Base-by-base conservation (phyloP, 106 monocot genomes). In the Acorus calamus region DNA sequence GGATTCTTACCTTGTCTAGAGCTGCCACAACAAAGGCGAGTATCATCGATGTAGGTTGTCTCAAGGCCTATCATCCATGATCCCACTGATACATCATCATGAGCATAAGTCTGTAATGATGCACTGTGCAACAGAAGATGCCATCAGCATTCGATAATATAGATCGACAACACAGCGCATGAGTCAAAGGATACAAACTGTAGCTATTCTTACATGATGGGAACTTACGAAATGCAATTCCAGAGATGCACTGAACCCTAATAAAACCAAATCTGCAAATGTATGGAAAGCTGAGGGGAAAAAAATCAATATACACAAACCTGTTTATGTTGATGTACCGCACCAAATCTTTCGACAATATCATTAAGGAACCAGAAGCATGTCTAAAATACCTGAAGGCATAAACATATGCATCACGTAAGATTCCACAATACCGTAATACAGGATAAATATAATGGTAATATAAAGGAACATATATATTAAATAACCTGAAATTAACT, bases 21-120 rank as follows among this genome's bases (percentile, higher is more conserved):
- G 66, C 79, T 81, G 64, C 74, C 64, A 61, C 98, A 98, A 56
- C 98, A 98, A 75, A 98, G 83, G 0, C 92, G 91, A 48, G 91
- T 88, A 74, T 98, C 88, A 65, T 98, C 98, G 14, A 92, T 80
- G 66, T 88, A 83, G 6, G 80, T 81, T 55, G 92, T 69, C 53
- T 88, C 77, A 14, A 98, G 69, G 14, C 98, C 98, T 81, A 98
- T 88, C 81, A 98, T 92, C 98, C 98, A 92, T 46, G 98, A 98
- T 65, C 92, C 98, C 11, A 92, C 83, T 10, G 98, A 88, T 61
- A 62, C 76, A 55, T 98, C 92, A 52, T 98, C 88, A 69, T 88
- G 83, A 7, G 98, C 85, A 71, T 85, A 98, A 14, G 88, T 85
- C 61, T 83, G 73, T 8, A 98, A 66, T 42, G 98, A 92, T 66